phyloP scores from a whole-genome alignment of 2,329 filamentous ascomycete species.

The Fusarium haematococcum region DNA sequence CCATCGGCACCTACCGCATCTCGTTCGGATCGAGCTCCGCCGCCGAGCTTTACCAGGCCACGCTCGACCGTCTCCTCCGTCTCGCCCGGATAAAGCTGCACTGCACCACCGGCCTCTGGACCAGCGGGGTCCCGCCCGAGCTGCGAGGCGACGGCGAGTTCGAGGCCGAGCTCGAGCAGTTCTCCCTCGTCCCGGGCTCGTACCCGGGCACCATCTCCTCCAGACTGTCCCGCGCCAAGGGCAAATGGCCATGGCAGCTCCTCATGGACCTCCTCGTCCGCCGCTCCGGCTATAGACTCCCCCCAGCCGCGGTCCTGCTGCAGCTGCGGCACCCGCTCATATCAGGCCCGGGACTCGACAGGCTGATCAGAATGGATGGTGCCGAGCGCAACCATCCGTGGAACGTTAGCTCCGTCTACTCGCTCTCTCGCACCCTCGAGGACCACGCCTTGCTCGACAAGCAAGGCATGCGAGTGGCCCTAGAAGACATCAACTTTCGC shows the following conservation, averaged over 20 bases:
- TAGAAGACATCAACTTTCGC: constrained; percentile 27
- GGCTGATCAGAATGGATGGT: constrained; percentile 26
- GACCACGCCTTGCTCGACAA: neutral
- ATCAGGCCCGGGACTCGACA: constrained; percentile 37
- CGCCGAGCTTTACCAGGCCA: constrained; percentile 69
- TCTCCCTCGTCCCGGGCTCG: constrained; percentile 47
- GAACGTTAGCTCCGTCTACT: constrained; percentile 22
- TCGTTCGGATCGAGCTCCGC: constrained; percentile 72
- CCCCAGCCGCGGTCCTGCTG: constrained; percentile 47
- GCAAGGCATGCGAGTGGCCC: constrained; percentile 13
- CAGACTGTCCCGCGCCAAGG: constrained; percentile 33
- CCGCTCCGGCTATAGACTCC: constrained; percentile 37
- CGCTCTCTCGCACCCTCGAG: constrained; percentile 12
- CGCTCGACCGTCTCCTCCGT: constrained; percentile 49
- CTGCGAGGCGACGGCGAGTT: constrained; percentile 37
- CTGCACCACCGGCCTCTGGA: constrained; percentile 48
- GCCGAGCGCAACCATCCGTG: constrained; percentile 22
- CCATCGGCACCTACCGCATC: constrained; percentile 74
- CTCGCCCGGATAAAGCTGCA: constrained; percentile 47
- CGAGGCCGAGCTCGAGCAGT: constrained; percentile 41
- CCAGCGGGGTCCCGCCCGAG: constrained; percentile 40
- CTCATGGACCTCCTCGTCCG: constrained; percentile 39
- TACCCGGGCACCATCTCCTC: constrained; percentile 21
- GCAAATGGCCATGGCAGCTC: constrained; percentile 42
- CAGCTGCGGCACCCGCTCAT: constrained; percentile 46